These are phyloP conservation scores for Malania oleifera DNA, from an alignment of 164 flowering plant genomes.

Conservation along the genomic window DNA sequence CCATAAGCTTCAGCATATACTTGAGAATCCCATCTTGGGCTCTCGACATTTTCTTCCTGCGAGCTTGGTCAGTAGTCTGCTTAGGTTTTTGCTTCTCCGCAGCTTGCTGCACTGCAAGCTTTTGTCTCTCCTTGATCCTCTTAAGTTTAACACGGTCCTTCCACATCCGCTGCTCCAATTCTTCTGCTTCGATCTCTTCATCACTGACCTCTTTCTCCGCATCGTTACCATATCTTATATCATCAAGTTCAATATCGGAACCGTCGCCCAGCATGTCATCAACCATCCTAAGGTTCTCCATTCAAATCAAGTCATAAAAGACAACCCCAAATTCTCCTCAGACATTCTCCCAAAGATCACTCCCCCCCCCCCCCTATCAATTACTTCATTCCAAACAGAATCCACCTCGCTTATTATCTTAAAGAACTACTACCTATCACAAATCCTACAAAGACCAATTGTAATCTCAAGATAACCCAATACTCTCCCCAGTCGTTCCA, in stretches of 20 bases:
- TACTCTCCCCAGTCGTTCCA: too few relatives aligned
- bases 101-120: constrained; percentile 44
- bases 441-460: neutral
- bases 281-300: constrained; percentile 20
- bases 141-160: constrained; percentile 56
- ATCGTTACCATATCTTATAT: constrained; percentile 36
- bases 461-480: too few relatives aligned
- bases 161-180: constrained; percentile 64
- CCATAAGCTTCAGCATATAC: constrained; percentile 73
- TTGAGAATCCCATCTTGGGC: constrained; percentile 71
- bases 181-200: constrained; percentile 62
- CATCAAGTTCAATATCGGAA: constrained; percentile 54
- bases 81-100: constrained; percentile 51
- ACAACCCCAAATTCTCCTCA: neutral
- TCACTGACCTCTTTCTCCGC: constrained; percentile 69
- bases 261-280: constrained; percentile 23
- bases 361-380: neutral
- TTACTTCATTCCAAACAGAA: constrained; percentile 8
- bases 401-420: neutral
- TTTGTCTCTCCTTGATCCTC: constrained; percentile 52
- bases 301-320: neutral
- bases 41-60: constrained; percentile 62
- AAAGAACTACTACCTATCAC: neutral
- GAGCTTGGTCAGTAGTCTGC: constrained; percentile 51
- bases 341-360: neutral